Conservation (phyloP, 2,329 filamentous ascomycete species). For the Alternaria infectoria region DNA sequence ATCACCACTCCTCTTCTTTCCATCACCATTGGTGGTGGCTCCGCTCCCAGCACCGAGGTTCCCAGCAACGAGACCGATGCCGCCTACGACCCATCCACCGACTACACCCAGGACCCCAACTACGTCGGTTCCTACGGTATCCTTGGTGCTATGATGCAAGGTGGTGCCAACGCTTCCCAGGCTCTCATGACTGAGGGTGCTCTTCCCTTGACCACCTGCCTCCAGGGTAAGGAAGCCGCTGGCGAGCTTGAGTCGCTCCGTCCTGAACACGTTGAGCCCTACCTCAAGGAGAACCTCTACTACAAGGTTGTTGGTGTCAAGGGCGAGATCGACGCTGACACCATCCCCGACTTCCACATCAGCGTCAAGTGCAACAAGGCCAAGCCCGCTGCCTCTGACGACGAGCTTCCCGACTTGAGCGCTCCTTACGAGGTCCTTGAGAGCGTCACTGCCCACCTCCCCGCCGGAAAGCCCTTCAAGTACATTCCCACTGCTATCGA, state of each 20-base stretch:
- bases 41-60: conserved; percentile 19
- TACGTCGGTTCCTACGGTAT: conserved; percentile 44
- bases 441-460: conserved; percentile 34
- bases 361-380: conserved; percentile 39
- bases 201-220: conserved; percentile 43
- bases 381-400: conserved; percentile 28
- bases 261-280: conserved; percentile 41
- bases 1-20: conserved; percentile 16
- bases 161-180: conserved; percentile 29
- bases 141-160: conserved; percentile 37
- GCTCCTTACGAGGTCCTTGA: conserved; percentile 36
- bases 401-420: conserved; percentile 38
- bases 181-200: conserved; percentile 40
- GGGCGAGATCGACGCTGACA: conserved; percentile 36
- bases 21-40: neutral
- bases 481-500: conserved; percentile 33
- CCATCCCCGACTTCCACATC: conserved; percentile 44
- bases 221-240: conserved; percentile 39
- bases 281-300: conserved; percentile 44
- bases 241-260: conserved; percentile 41
- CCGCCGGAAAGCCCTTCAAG: conserved; percentile 39
- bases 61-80: conserved; percentile 27
- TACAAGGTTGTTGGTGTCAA: conserved; percentile 44
- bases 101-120: conserved; percentile 38
- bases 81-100: conserved; percentile 32